Evolutionary conservation across 768 basidiomycete genomes (phyloP).

Genomic region (Scleroderma bovista): DNA sequence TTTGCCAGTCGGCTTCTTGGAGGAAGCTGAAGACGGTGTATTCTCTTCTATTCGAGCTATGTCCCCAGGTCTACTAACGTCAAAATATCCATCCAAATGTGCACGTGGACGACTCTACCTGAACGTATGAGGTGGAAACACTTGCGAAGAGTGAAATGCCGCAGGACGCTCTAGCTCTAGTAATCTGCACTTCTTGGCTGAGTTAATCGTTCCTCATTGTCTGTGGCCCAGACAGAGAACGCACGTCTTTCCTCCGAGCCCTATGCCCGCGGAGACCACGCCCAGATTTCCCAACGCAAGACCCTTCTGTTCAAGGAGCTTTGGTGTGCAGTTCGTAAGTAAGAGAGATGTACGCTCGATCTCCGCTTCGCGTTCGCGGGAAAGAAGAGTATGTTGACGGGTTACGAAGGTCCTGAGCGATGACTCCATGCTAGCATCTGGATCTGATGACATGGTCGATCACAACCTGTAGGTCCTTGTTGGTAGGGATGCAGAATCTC

Average conservation of each 20-base stretch:
- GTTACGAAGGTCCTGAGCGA: constrained; percentile 54
- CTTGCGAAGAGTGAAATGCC: constrained; percentile 65
- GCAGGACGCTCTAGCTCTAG: constrained; percentile 81
- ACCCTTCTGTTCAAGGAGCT: constrained; percentile 84
- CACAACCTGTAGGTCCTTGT: too few species aligned
- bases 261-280: constrained; percentile 66
- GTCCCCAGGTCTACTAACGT: constrained; percentile 67
- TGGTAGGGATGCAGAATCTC: too few species aligned
- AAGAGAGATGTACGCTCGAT: constrained; percentile 74
- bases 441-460: background rate
- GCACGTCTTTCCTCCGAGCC: constrained; percentile 91
- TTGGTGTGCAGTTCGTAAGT: constrained; percentile 76
- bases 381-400: constrained; percentile 61
- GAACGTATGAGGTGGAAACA: constrained; percentile 84
- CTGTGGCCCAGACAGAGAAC: constrained; percentile 3
- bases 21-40: constrained; percentile 33
- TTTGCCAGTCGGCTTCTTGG: constrained; percentile 38
- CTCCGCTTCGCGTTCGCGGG: constrained; percentile 77
- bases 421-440: constrained; percentile 17
- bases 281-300: constrained; percentile 74
- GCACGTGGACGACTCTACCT: constrained; percentile 41
- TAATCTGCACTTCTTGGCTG: constrained; percentile 50
- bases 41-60: constrained; percentile 81
- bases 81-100: constrained; percentile 3
- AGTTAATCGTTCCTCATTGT: background rate